phyloP scores from a whole-genome alignment of 2,329 filamentous ascomycete genomes.

The Aspergillus sp. region DNA sequence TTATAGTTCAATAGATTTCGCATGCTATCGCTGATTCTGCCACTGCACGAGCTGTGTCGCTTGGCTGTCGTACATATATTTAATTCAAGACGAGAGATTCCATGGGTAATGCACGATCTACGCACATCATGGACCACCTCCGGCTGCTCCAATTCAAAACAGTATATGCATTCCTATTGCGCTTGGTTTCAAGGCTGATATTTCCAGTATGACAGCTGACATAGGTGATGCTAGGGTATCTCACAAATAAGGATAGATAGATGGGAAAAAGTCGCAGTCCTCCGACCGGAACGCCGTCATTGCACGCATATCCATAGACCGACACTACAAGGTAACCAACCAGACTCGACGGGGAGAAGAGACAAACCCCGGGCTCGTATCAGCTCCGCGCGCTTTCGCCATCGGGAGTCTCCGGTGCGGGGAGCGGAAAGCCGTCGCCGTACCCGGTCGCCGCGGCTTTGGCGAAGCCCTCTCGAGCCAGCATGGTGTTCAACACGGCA shows the following conservation, averaged over 20 bases:
- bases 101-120: no score
- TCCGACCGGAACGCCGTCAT: conserved; percentile 7
- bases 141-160: no score
- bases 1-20: conserved; percentile 11
- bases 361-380: background rate
- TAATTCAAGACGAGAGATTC: no score
- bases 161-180: background rate
- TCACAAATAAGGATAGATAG: conserved; percentile 1
- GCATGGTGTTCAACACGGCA: conserved; percentile 83
- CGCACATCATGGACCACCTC: no score
- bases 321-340: no score
- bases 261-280: background rate
- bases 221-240: conserved; percentile 5
- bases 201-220: background rate
- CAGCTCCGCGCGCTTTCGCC: conserved; percentile 13
- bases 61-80: background rate
- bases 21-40: background rate
- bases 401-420: conserved; percentile 29
- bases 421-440: conserved; percentile 42
- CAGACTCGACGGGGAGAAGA: background rate
- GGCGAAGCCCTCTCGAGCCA: conserved; percentile 79
- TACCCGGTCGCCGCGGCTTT: conserved; percentile 52
- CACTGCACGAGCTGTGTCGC: background rate
- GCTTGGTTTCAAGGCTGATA: background rate
- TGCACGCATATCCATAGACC: background rate